Percentiles rank a stretch among this genome's conserved stretches.
Conservation (phyloP, 345 rosid species). For the Ceriops decandra region DNA sequence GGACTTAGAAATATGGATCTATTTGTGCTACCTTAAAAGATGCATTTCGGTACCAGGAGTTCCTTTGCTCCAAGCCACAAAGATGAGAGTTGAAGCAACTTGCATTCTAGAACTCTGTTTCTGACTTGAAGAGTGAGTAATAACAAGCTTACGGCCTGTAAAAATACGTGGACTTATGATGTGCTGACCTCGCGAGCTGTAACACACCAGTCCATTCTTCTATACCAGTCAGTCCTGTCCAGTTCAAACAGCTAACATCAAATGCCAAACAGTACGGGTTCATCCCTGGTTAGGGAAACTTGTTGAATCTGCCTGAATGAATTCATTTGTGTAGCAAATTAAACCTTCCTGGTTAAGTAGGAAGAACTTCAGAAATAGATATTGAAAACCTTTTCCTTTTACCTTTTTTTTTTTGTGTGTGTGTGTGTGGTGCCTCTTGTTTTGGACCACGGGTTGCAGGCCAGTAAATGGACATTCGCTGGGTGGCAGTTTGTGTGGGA, state of each 20-base stretch:
- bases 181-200: conserved; percentile 18
- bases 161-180: conserved; percentile 20
- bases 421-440: conserved; percentile 8
- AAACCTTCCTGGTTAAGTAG: conserved; percentile 16
- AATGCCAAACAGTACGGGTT: conserved; percentile 15
- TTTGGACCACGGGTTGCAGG: conserved; percentile 20
- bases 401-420: not conserved
- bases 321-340: conserved; percentile 28
- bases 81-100: conserved; percentile 19
- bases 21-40: conserved; percentile 23
- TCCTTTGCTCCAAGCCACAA: conserved; percentile 22
- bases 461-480: conserved; percentile 18
- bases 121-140: conserved; percentile 26
- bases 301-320: conserved; percentile 24
- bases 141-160: conserved; percentile 26
- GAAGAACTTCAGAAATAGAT: conserved; percentile 23
- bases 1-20: conserved; percentile 26
- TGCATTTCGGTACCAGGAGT: conserved; percentile 14
- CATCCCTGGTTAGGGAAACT: conserved; percentile 18
- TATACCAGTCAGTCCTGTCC: conserved; percentile 18
- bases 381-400: conserved; percentile 2
- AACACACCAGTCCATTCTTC: conserved; percentile 25
- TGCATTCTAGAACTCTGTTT: conserved; percentile 24
- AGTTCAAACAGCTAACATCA: conserved; percentile 32
- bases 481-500: conserved; percentile 10